Conservation (phyloP, 495 filamentous ascomycete genomes). For the Xylaria cubensis region DNA sequence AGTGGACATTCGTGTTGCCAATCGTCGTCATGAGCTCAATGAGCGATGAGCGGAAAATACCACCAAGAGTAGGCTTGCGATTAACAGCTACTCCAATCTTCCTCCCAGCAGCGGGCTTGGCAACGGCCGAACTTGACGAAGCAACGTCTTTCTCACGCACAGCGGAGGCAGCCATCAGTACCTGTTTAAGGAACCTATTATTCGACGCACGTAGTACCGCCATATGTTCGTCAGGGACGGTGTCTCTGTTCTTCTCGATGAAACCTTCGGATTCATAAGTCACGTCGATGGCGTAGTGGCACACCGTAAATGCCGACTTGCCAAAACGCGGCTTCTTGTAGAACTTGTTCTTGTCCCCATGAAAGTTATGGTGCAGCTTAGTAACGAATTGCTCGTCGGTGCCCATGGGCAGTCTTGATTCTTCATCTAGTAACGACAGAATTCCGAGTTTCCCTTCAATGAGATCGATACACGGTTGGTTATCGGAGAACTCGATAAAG, state of each 20-base stretch:
- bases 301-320: slow-evolving; percentile 97
- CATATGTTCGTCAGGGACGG: slow-evolving; percentile 97
- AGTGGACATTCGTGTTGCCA: slow-evolving; percentile 97
- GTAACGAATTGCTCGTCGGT: slow-evolving; percentile 97
- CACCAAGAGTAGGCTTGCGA: slow-evolving; percentile 94
- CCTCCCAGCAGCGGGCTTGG: slow-evolving; percentile 75
- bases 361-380: slow-evolving; percentile 95
- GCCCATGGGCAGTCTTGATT: slow-evolving; percentile 94
- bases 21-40: slow-evolving; percentile 99
- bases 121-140: slow-evolving; percentile 69
- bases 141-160: slow-evolving; percentile 87
- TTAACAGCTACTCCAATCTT: slow-evolving; percentile 90
- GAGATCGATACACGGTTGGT: slow-evolving; percentile 98
- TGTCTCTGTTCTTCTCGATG: slow-evolving; percentile 99
- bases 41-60: slow-evolving; percentile 97
- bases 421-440: slow-evolving; percentile 90
- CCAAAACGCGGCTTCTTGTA: slow-evolving; percentile 99
- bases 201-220: slow-evolving; percentile 84
- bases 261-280: slow-evolving; percentile 99
- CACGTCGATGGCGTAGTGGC: slow-evolving; percentile 98
- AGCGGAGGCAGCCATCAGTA: slow-evolving; percentile 82
- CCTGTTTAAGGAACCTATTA: slow-evolving; percentile 84
- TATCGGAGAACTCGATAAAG: slow-evolving; percentile 99
- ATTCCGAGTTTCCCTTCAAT: slow-evolving; percentile 98
- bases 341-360: slow-evolving; percentile 89